Evolutionary conservation across 2,329 filamentous ascomycete species (phyloP), one percentile per base, ranked within the genome.

Genomic region (Aspergillus brasiliensis): DNA sequence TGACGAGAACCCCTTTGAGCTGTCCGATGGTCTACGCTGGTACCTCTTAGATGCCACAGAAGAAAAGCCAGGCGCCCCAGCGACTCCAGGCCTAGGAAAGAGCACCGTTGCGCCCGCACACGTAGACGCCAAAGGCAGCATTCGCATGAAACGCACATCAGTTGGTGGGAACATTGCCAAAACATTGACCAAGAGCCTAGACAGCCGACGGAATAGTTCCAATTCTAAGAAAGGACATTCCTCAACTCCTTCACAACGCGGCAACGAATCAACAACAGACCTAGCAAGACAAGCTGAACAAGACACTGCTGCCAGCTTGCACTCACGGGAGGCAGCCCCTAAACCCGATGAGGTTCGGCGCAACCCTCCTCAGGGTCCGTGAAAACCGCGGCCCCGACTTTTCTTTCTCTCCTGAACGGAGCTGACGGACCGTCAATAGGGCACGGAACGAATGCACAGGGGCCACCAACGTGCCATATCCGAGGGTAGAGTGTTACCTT

Each of bases 1-100:
- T 65, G 92, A 97, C 64, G 95, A 98, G 65, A 99, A 99, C 71
- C 95, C 95, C 0, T 99, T 99, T 75, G 93, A 97, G 69, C 83
- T 99, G 11, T 97, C 92, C 0, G 95, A 99, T 69, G 95, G 95
- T 3, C 80, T 99, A 51, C 88, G 94, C 34, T 99, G 95, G 95
- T 98, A 97, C 76, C 84, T 99, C 5, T 88, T 99, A 37, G 94
- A 99, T 72, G 95, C 95, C 0, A 84, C 86, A 2, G 95, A 99
- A 77, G 95, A 99, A 76, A 97, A 97, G 71, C 87, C 92, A 0
- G 90, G 90, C 1, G 93, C 92, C 2, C 95, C 95, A 0, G 89
- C 90, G n/a, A 98, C 94, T 0, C 94, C 95, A 0, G 93, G 94
- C 0, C 84, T 97, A 57, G 91, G 91, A 40, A 97, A 96, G 75